phyloP scores from a whole-genome alignment of 2,329 filamentous ascomycete genomes.

The Hymenoscyphus albidus region DNA sequence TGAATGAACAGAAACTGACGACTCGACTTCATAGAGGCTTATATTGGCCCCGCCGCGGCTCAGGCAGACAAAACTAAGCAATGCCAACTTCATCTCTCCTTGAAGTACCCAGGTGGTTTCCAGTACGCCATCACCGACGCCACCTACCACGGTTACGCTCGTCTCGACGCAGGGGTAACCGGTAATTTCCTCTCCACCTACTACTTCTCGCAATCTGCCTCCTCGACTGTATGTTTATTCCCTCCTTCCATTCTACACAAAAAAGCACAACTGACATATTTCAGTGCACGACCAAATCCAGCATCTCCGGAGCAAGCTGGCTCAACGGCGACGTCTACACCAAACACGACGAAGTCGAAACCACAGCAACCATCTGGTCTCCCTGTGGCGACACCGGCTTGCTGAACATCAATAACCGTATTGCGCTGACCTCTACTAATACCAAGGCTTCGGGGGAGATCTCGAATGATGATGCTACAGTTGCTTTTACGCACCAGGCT shows the following conservation, averaged over 20 bases:
- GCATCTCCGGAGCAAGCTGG: slow-evolving; percentile 21
- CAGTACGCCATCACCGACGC: slow-evolving; percentile 25
- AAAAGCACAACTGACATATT: too few species aligned
- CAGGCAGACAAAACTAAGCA: slow-evolving; percentile 23
- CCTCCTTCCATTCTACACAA: too few species aligned
- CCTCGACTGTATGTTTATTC: too few species aligned
- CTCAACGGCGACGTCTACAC: slow-evolving; percentile 21
- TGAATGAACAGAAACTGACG: neutral
- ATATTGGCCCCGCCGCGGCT: slow-evolving; percentile 20
- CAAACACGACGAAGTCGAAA: slow-evolving; percentile 21
- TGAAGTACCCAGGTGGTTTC: slow-evolving; percentile 25
- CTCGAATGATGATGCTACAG: slow-evolving; percentile 24
- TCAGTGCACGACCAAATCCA: slow-evolving; percentile 20
- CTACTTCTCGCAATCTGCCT: slow-evolving; percentile 24
- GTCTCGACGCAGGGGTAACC: slow-evolving; percentile 21
- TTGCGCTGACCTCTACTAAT: slow-evolving; percentile 17
- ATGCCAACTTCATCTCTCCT: slow-evolving; percentile 23
- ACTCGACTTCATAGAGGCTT: slow-evolving; percentile 11
- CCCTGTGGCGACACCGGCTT: slow-evolving; percentile 24
- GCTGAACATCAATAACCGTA: slow-evolving; percentile 25
- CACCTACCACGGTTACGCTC: slow-evolving; percentile 23
- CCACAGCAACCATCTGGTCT: slow-evolving; percentile 22
- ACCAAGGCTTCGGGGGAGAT: slow-evolving; percentile 15
- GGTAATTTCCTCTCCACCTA: slow-evolving; percentile 24
- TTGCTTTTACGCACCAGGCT: slow-evolving; percentile 21